Evolutionary conservation across 441 rosid genomes (phyloP).

Genomic region (Biscutella laevigata): DNA sequence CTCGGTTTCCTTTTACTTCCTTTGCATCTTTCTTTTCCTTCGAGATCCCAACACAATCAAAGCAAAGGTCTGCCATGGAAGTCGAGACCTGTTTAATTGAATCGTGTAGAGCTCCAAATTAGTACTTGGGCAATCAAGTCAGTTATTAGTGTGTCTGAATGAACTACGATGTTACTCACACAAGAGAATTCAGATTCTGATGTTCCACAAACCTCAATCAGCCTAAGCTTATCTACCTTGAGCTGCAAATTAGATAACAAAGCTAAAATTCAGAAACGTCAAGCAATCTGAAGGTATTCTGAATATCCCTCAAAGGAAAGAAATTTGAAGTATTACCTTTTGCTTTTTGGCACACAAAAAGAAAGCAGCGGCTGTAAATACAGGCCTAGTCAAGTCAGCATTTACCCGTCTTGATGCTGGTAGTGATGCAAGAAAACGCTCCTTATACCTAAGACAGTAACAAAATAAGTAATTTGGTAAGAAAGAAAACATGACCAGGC

Average conservation of each 20-base stretch:
- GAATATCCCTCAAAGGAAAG: neutral
- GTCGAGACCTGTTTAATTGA: constrained; percentile 20
- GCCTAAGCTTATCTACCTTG: constrained; percentile 62
- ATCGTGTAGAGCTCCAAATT: neutral
- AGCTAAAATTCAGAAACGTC: neutral
- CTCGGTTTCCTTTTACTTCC: constrained; percentile 21
- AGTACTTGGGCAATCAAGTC: neutral
- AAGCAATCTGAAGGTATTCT: neutral
- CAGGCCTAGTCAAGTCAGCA: constrained; percentile 72
- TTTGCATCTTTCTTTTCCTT: constrained; percentile 28
- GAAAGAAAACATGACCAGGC: neutral
- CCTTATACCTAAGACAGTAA: constrained; percentile 47
- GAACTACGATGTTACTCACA: constrained; percentile 35
- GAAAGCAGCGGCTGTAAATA: constrained; percentile 80
- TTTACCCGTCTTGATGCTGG: constrained; percentile 59
- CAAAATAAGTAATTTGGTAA: neutral
- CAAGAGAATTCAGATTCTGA: constrained; percentile 73
- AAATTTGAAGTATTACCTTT: constrained; percentile 30
- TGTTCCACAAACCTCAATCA: constrained; percentile 87
- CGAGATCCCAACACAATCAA: constrained; percentile 23
- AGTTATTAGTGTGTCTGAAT: neutral
- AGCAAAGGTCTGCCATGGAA: constrained; percentile 27
- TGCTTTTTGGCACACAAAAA: constrained; percentile 72
- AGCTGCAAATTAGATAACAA: constrained; percentile 40
- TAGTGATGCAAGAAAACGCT: constrained; percentile 64